Conservation (phyloP, 2,329 filamentous ascomycete species). For the Magnaporthiopsis incrustans region DNA sequence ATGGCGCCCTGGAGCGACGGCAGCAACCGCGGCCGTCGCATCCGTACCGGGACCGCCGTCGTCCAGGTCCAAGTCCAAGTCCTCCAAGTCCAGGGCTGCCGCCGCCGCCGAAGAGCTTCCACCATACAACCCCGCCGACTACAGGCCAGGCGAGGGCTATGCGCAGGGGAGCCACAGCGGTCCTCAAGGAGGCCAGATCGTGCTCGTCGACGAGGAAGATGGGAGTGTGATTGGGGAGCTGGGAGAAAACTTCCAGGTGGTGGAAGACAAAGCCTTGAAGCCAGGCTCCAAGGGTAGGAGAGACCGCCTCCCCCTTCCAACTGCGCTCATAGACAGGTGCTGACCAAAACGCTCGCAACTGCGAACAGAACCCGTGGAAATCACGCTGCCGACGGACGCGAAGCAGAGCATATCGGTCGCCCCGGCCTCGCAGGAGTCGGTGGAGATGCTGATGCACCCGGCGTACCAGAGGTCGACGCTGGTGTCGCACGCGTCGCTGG, state of each 20-base stretch:
- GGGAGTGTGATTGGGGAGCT: conserved; percentile 85
- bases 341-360: not conserved
- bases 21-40: conserved; percentile 13
- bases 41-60: conserved; percentile 13
- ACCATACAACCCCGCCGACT: conserved; percentile 75
- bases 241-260: conserved; percentile 19
- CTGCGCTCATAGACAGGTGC: no score
- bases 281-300: conserved; percentile 82
- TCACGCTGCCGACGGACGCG: conserved; percentile 62
- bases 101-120: conserved; percentile 35
- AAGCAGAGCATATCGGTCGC: conserved; percentile 56
- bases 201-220: conserved; percentile 91
- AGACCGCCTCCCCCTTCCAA: not conserved
- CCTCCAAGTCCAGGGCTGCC: conserved; percentile 15
- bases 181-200: conserved; percentile 61
- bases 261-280: conserved; percentile 68
- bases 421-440: conserved; percentile 61
- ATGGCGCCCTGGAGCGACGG: conserved; percentile 2
- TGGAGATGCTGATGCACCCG: conserved; percentile 73
- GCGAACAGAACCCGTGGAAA: conserved; percentile 64
- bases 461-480: conserved; percentile 84
- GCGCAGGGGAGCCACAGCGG: conserved; percentile 53
- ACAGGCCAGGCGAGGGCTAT: conserved; percentile 72
- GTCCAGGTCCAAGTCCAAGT: not conserved
- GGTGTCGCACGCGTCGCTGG: conserved; percentile 78